Percentiles rank a stretch among this genome's conserved stretches.
Evolutionary conservation across 768 basidiomycete species (phyloP).

Genomic region (Clitopilus hobsonii): DNA sequence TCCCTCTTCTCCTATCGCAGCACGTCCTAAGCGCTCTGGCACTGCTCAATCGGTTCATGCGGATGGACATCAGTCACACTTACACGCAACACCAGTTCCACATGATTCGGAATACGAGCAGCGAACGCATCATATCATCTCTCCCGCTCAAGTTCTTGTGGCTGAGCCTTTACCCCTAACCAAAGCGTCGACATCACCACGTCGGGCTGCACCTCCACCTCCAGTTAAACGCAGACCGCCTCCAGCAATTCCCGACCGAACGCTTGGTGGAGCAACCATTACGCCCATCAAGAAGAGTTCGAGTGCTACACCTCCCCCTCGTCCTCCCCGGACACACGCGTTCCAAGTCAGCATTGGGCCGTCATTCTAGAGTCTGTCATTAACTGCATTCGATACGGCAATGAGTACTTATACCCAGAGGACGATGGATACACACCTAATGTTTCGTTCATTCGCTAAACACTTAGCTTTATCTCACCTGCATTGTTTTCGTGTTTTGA

Average conservation of each 20-base stretch:
- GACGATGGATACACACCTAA: too few species aligned
- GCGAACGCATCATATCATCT: conserved; percentile 11
- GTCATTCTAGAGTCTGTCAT: background rate
- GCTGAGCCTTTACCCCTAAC: background rate
- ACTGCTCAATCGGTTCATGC: conserved; percentile 19
- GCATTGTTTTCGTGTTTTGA: too few species aligned
- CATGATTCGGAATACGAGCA: conserved; percentile 9
- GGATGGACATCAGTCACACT: conserved; percentile 14
- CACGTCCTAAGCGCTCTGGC: conserved; percentile 18
- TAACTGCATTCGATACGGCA: background rate
- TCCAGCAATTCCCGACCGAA: conserved; percentile 57
- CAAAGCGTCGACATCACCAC: conserved; percentile 17
- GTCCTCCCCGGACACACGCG: background rate
- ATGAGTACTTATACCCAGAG: background rate
- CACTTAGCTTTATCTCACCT: too few species aligned
- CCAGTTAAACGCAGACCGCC: conserved; percentile 67
- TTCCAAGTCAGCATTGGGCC: background rate
- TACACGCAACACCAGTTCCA: conserved; percentile 5
- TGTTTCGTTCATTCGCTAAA: too few species aligned
- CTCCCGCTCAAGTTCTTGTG: conserved; percentile 4
- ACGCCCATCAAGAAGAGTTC: conserved; percentile 53
- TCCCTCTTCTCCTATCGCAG: conserved; percentile 5
- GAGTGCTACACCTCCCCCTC: background rate
- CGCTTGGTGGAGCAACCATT: conserved; percentile 50
- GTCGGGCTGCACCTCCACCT: conserved; percentile 59